Base-by-base conservation (phyloP, 2,329 filamentous ascomycete genomes). In the Calonectria pauciramosa region DNA sequence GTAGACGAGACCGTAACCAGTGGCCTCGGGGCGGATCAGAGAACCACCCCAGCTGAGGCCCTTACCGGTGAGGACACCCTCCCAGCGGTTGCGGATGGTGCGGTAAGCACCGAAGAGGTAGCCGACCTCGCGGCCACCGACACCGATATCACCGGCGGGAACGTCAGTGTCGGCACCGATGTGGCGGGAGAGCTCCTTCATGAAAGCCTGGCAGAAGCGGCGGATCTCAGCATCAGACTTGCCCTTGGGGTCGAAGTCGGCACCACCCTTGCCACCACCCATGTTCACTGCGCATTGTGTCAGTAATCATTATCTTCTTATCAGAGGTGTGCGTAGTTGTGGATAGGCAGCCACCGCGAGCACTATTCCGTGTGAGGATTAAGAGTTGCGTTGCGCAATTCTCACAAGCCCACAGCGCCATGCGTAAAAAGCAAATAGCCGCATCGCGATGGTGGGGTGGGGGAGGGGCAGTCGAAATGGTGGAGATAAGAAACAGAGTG, bases 171-270 rank as follows among this genome's bases (percentile, higher is more conserved):
- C 94, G 80, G 95, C 95, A 81, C 97, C 96, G 85, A 99, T 99
- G 91, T 99, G 96, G 89, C 95, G 96, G 90, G 91, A 94, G 77
- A 99, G 92, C 90, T 98, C 95, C 82, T 93, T 93, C 97, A 99
- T 99, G 91, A 99, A 99, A 74, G 96, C 89, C 79, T 94, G 93
- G 90, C 96, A 99, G 92, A 99, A 99, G 85, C 95, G 95, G 84
- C 97, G 95, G 89, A 99, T 99, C 91, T 99, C 97, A 86, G 93
- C 94, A 88, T 99, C 96, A 71, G 94, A 94, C 92, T 98, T 99
- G 89, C 96, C 96, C 92, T 99, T 99, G 86, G 97, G 97, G 88
- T 99, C 96, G 86, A 99, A 99, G 90, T 99, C 97, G 86, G 96
- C 94, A 83, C 97, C 97, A 88, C 97, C 97, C 90, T 99, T 99